Evolutionary conservation across 352 stramenopile species (phyloP).

Genomic region (Phytophthora agathidicida): DNA sequence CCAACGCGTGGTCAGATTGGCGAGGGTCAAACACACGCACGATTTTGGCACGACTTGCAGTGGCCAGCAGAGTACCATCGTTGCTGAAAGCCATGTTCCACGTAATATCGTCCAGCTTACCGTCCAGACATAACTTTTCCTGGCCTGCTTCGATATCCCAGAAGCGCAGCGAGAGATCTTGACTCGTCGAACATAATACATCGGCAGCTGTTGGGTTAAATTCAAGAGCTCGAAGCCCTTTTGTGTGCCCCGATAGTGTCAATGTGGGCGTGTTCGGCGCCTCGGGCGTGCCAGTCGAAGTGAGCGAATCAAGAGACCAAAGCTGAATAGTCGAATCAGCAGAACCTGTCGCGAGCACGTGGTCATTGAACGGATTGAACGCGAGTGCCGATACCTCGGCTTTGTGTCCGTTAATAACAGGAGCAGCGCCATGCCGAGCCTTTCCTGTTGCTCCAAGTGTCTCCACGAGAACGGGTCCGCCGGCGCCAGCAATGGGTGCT

Average conservation of each 20-base stretch:
- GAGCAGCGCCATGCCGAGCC: conserved; percentile 40
- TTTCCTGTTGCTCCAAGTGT: conserved; percentile 49
- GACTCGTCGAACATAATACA: conserved; percentile 62
- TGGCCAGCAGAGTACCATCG: conserved; percentile 69
- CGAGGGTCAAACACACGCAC: conserved; percentile 81
- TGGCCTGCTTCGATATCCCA: conserved; percentile 72
- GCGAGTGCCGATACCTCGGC: conserved; percentile 62
- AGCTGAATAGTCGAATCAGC: conserved; percentile 66
- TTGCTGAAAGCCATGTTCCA: conserved; percentile 79
- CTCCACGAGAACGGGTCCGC: conserved; percentile 71
- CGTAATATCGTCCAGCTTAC: conserved; percentile 74
- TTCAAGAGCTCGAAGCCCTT: conserved; percentile 57
- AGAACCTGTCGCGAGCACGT: conserved; percentile 64
- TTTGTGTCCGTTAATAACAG: conserved; percentile 74
- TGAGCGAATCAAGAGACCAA: conserved; percentile 48
- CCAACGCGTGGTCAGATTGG: conserved; percentile 43
- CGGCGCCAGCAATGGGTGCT: conserved; percentile 55
- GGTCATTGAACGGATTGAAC: conserved; percentile 64
- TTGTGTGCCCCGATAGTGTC: conserved; percentile 55
- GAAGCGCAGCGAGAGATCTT: conserved; percentile 71
- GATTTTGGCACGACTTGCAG: conserved; percentile 71
- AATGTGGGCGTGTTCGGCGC: conserved; percentile 13
- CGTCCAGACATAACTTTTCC: conserved; percentile 46
- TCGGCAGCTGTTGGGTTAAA: conserved; percentile 72
- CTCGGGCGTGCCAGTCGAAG: conserved; percentile 1